Evolutionary conservation across 148 eudicot genomes (phyloP), one percentile per base, ranked within the genome.

Genomic region (Gaultheria prostrata): DNA sequence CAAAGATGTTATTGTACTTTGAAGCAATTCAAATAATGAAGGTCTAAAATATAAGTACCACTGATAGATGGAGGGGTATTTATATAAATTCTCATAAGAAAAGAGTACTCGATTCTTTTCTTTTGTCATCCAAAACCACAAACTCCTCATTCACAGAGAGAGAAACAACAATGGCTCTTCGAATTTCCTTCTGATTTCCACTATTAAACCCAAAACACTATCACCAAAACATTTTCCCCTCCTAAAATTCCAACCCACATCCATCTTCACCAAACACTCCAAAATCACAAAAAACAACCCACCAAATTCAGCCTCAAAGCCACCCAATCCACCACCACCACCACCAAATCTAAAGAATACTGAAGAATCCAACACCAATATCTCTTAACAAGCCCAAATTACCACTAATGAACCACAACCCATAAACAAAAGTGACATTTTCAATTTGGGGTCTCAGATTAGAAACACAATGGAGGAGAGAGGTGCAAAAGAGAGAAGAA

Each of bases 381-480:
- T 70, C 33, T 35, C 76, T 2, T 32, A 46, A 48, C 28, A n/a
- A n/a, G n/a, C 81, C 39, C 28, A 51, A 67, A 56, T 20, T 20
- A 11, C 65, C 12, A 2, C 32, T 43, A 56, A 35, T 32, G 85
- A 80, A 33, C 6, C 73, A 15, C 82, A 43, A 45, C 43, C 82
- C 35, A 24, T 56, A 4, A 24, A 11, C 49, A 17, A 26, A 35
- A 9, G 51, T 26, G 65, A 70, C 7, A 1, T 83, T 46, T 84
- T 94, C 17, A 93, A 93, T 17, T 8, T 94, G 79, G 99, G 95
- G 1, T 28, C 80, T 67, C 95, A 96, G 77, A 90, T 94, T 3
- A 89, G 89, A 89, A 89, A 86, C 80, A 92, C 92, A 8, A 92
- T 94, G 91, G 83, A 84, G 87, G 97, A 91, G 79, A 90, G 90